Evolutionary conservation across 2,329 filamentous ascomycete species (phyloP), one percentile per base, ranked within the genome.

Genomic region (Keithomyces neogunnii): DNA sequence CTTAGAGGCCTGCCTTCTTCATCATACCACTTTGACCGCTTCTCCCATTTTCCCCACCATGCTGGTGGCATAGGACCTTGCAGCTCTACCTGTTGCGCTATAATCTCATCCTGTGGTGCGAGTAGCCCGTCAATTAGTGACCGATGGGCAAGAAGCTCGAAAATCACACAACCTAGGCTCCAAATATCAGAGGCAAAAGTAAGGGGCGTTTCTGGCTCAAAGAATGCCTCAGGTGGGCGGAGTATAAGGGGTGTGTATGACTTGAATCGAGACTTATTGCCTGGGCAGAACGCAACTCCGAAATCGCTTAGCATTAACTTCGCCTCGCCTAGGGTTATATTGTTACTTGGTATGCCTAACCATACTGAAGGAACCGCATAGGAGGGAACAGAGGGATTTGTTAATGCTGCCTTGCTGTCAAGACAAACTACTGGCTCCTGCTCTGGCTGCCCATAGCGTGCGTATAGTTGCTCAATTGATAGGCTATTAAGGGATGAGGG

Each of bases 81-180:
- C 11, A 49, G 33, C 3, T 52, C 3, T 7, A 52, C 43, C 33
- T 52, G 50, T 9, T 45, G 33, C 26, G 45, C 39, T 11, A 32
- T 49, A 11, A 49, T 49, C 6, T 49, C 35, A 30, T 49, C 45
- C 13, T 46, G 42, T 5, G 30, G 28, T n/a, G 35, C 32, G n/a
- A 58, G 29, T 1, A 50, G 40, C 2, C 53, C 56, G 33, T 59
- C 55, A 11, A 63, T 54, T 2, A 63, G 51, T 1, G 59, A 53
- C 6, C 55, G 50, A 11, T 53, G 50, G 5, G 57, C 63, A 9
- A 73, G 56, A 10, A 72, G 60, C 35, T 53, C 54, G 58, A 63
- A 73, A 31, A 72, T 67, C 0, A 62, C 50, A 49, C 65, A 71
- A 0, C 60, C 63, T 3, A 72, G 62, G n/a, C 63, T 67, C 69